phyloP scores from a whole-genome alignment of 2,329 filamentous ascomycete species.

The Fulvia fulva region DNA sequence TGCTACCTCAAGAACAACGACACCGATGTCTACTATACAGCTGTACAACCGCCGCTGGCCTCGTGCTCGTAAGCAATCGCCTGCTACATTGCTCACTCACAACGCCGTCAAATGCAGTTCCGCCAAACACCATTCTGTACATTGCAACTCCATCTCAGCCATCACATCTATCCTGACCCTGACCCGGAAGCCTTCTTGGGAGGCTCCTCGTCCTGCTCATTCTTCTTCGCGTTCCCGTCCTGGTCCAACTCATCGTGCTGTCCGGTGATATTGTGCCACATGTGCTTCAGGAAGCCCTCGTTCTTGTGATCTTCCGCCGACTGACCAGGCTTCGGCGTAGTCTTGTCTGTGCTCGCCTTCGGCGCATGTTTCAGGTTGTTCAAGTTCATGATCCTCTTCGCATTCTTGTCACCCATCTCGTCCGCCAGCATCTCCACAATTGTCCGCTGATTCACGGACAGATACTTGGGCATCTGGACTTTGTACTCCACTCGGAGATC shows the following conservation, averaged over 20 bases:
- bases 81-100: background rate
- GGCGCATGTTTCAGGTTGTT: conserved; percentile 26
- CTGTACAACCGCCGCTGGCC: background rate
- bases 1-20: conserved; percentile 6
- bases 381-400: conserved; percentile 88
- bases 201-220: conserved; percentile 27
- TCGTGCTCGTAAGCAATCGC: conserved; percentile 2
- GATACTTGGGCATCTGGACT: conserved; percentile 90
- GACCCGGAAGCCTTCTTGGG: conserved; percentile 37
- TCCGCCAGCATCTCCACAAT: conserved; percentile 95
- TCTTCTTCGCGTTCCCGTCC: conserved; percentile 17
- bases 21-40: conserved; percentile 6
- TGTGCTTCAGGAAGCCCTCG: conserved; percentile 86
- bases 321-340: conserved; percentile 9
- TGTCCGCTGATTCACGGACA: conserved; percentile 85
- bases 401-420: conserved; percentile 89
- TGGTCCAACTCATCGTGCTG: conserved; percentile 45
- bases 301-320: conserved; percentile 59
- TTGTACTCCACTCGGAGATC: conserved; percentile 94
- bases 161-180: conserved; percentile 22
- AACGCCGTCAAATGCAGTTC: conserved; percentile 9
- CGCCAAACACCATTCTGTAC: conserved; percentile 3
- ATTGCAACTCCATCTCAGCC: conserved; percentile 1
- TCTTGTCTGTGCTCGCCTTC: conserved; percentile 48
- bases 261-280: conserved; percentile 90